Base-by-base conservation (phyloP, 2,329 filamentous ascomycete genomes). In the Orbilia oligospora region DNA sequence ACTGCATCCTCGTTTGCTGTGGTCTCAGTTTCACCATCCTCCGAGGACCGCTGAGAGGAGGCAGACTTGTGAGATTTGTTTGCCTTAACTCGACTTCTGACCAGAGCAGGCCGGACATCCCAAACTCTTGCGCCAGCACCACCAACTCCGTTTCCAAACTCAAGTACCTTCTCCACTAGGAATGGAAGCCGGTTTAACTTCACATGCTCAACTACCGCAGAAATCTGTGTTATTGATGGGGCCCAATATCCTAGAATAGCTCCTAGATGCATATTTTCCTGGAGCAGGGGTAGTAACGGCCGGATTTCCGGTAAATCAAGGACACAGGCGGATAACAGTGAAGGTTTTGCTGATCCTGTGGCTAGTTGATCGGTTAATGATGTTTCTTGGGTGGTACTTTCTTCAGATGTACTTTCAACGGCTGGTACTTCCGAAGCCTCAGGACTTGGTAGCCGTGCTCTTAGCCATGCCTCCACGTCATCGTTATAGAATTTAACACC, bases 61-160 rank as follows among this genome's bases (percentile, higher is more conserved):
- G 68, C 16, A 44, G 20, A 61, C 24, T 6, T 51, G 27, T 65
- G 61, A 53, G 61, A 58, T 53, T 51, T 49, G 66, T n/a, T 58
- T 71, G 20, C 41, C 38, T 70, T 82, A 16, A 58, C 65, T 41
- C 73, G 72, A 18, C 83, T 84, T 71, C 85, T 84, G 18, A 86
- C 85, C 77, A 80, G 84, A 16, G 87, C 87, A 61, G 86, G 85
- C 80, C 88, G 87, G 18, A 92, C 86, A 83, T 91, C 90, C 90
- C 90, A 92, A 80, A 89, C 86, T 79, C 89, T 86, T 0, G 90
- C 89, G 33, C 85, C 83, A 36, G 86, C 87, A 30, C 85, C 83
- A 38, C 86, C 87, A n/a, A 86, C 85, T 2, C 86, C 86, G 66
- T 84, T 86, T 49, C 86, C 86, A 80, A 91, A 84, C 83, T 92